phyloP scores from a whole-genome alignment of 345 rosid species.

The Hevea brasiliensis region DNA sequence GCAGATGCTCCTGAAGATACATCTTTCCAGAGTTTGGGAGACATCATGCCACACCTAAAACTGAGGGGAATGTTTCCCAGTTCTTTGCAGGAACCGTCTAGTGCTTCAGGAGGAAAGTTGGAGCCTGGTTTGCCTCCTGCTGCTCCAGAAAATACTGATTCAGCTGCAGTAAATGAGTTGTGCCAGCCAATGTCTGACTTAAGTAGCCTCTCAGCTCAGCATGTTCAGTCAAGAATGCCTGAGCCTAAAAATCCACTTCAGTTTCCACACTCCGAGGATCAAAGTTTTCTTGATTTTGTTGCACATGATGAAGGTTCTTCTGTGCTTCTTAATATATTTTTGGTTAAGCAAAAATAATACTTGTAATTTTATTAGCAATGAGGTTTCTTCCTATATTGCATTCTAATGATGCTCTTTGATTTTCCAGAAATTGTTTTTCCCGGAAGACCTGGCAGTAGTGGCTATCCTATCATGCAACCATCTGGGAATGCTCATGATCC shows the following conservation, averaged over 20 bases:
- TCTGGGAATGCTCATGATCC: slow-evolving; percentile 28
- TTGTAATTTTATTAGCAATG: not conserved
- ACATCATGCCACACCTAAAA: slow-evolving; percentile 62
- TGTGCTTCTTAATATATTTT: not conserved
- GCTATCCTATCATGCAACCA: slow-evolving; percentile 33
- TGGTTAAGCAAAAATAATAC: not conserved
- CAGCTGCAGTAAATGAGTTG: slow-evolving; percentile 29
- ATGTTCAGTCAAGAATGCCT: slow-evolving; percentile 35
- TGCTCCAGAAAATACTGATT: slow-evolving; percentile 32
- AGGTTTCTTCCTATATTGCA: not conserved
- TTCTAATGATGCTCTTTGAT: slow-evolving; percentile 17
- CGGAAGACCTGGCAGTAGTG: slow-evolving; percentile 51
- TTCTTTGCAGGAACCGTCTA: slow-evolving; percentile 41
- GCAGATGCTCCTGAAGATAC: slow-evolving; percentile 72
- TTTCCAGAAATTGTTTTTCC: slow-evolving; percentile 65
- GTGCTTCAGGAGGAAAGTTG: slow-evolving; percentile 36
- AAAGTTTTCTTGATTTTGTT: slow-evolving; percentile 42
- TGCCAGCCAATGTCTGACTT: slow-evolving; percentile 30
- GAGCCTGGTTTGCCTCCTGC: slow-evolving; percentile 42
- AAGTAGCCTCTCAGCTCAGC: slow-evolving; percentile 35
- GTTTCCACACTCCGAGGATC: slow-evolving; percentile 37
- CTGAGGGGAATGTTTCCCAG: slow-evolving; percentile 21
- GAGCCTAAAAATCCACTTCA: slow-evolving; percentile 46
- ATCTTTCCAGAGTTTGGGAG: slow-evolving; percentile 68
- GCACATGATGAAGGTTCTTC: slow-evolving; percentile 56